These are phyloP conservation scores for Lodderomyces jiufengensis DNA, from an alignment of 1,139 yeast genomes.

Conservation along the genomic window DNA sequence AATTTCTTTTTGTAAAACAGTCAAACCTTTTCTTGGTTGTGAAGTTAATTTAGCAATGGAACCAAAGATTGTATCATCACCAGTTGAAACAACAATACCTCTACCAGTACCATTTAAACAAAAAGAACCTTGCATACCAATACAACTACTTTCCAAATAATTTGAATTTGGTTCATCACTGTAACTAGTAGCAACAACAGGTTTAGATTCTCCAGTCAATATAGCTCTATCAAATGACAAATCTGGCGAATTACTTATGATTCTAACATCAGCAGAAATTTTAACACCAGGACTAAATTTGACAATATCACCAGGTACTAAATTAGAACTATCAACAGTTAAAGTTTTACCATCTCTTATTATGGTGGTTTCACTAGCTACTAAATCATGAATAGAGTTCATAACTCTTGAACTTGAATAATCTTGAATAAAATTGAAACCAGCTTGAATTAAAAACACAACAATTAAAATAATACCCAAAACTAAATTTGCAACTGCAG, in stretches of 20 bases:
- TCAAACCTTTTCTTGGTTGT: conserved; percentile 26
- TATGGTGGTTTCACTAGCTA: conserved; percentile 33
- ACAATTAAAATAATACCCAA: conserved; percentile 43
- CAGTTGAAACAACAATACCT: conserved; percentile 31
- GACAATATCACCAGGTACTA: conserved; percentile 34
- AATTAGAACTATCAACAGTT: conserved; percentile 18
- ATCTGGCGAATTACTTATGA: conserved; percentile 23
- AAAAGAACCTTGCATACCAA: conserved; percentile 47
- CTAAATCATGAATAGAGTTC: conserved; percentile 45
- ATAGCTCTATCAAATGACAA: conserved; percentile 32
- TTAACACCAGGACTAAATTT: conserved; percentile 24
- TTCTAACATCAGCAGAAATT: conserved; percentile 33
- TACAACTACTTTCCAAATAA: conserved; percentile 41
- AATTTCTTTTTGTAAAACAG: conserved; percentile 32
- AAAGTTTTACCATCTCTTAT: conserved; percentile 21
- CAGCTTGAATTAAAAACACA: conserved; percentile 47
- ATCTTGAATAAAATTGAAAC: conserved; percentile 49
- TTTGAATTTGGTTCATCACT: conserved; percentile 27
- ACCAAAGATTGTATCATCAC: conserved; percentile 32
- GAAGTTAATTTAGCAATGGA: conserved; percentile 31
- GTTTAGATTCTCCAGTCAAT: conserved; percentile 35
- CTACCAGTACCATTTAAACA: conserved; percentile 28
- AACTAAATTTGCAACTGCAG: conserved; percentile 43
- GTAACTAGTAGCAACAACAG: conserved; percentile 20
- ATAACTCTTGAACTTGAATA: conserved; percentile 47